Base-by-base conservation (phyloP, 768 basidiomycete genomes). In the Leucosporidium yakuticum region DNA sequence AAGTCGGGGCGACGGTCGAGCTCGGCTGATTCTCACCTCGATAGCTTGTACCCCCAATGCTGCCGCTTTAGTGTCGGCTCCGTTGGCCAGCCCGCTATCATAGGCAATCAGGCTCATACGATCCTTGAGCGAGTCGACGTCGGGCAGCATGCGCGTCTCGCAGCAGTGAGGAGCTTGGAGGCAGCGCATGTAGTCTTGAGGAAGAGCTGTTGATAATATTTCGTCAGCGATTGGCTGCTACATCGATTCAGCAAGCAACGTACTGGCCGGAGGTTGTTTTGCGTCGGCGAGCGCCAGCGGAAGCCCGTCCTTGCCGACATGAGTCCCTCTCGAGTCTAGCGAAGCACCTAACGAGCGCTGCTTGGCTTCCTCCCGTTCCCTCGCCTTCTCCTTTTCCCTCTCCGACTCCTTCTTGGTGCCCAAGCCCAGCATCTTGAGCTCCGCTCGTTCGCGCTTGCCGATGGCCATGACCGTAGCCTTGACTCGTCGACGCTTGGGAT, bases 401-500 rank as follows among this genome's bases (percentile, higher is more conserved):
- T 53, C 51, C 9, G 51, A 12, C 51, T 53, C 51, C n/a, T 27
- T 23, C 51, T 53, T 53, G 51, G n/a, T 19, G 0, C 48, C 60
- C 19, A 65, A 5, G 23, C 47, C 69, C 21, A 69, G 53, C 5
- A 39, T 27, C 62, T 74, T 74, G 53, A 74, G 34, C n/a, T 71
- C 67, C 0, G n/a, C 55, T 1, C 73, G 53, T 47, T 74, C 73
- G 21, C 73, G 54, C 44, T 66, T 62, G 2, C 67, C 69, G 39
- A 74, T 47, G 17, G 51, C 32, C 68, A 74, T 65, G 60, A 74
- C 70, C 12, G 4, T n/a, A 36, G 62, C 29, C 67, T 72, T 73
- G 56, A 76, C 62, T 19, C 60, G 69, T 7, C 68, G 36, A 32
- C 74, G 55, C 49, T 70, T 65, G 4, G 55, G 39, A 48, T 63